These are phyloP conservation scores for Diplotaxis tenuifolia DNA, from an alignment of 345 rosid genomes.

Conservation along the genomic window DNA sequence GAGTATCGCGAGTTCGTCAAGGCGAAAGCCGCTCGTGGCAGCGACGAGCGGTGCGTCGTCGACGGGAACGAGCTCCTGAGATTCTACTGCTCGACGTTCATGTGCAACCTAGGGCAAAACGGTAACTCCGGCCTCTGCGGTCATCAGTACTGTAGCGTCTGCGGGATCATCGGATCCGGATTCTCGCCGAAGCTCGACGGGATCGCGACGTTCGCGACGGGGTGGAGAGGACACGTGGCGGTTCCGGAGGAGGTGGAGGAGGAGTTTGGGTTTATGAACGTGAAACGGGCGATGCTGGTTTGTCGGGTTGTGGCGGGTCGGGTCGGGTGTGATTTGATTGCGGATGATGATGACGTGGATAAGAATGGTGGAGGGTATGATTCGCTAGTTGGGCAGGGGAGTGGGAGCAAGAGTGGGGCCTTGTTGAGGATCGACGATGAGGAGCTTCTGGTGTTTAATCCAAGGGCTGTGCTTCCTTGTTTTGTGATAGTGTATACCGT, in stretches of 20 bases:
- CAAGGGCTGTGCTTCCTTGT: constrained; percentile 99
- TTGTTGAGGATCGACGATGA: constrained; percentile 62
- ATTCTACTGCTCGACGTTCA: constrained; percentile 86
- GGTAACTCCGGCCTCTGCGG: constrained; percentile 58
- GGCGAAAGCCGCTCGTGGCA: constrained; percentile 54
- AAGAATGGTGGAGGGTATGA: constrained; percentile 68
- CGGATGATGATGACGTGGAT: constrained; percentile 47
- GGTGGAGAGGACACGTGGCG: constrained; percentile 86
- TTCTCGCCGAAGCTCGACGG: constrained; percentile 93
- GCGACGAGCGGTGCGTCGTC: constrained; percentile 87
- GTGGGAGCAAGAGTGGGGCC: constrained; percentile 40
- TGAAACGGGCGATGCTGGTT: constrained; percentile 86
- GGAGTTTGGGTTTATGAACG: constrained; percentile 91
- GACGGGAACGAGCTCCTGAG: constrained; percentile 94
- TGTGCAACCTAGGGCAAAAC: constrained; percentile 67
- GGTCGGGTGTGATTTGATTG: constrained; percentile 54
- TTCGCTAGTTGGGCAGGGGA: constrained; percentile 65
- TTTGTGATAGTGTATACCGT: constrained; percentile 78
- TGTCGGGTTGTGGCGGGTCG: constrained; percentile 80
- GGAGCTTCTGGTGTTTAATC: constrained; percentile 85
- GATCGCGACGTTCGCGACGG: constrained; percentile 68
- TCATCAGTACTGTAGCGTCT: constrained; percentile 77
- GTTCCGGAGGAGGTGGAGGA: constrained; percentile 79
- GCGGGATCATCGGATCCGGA: constrained; percentile 78
- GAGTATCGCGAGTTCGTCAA: constrained; percentile 88